Conservation (phyloP, 768 basidiomycete species). For the Mrakia frigida region DNA sequence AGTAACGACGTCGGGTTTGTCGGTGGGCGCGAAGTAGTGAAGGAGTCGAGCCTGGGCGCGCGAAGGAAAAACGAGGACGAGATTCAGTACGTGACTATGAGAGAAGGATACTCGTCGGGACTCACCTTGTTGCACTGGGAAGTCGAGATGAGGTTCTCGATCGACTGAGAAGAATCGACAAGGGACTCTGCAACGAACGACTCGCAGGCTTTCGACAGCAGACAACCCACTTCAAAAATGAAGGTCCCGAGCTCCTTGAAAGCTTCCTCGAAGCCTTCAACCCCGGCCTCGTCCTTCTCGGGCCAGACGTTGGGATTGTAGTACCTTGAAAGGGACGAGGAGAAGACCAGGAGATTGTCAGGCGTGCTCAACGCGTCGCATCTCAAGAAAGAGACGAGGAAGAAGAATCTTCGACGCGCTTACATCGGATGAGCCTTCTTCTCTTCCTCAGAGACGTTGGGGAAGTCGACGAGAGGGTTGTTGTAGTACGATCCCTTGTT, state of each 20-base stretch:
- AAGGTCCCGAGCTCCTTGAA: constrained; percentile 62
- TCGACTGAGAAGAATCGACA: constrained; percentile 60
- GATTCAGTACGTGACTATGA: neutral
- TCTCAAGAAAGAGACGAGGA: neutral
- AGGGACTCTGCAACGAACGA: constrained; percentile 63
- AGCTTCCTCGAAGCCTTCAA: constrained; percentile 75
- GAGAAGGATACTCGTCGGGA: too few species aligned
- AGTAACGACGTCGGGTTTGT: constrained; percentile 41
- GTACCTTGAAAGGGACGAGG: constrained; percentile 48
- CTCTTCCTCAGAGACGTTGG: constrained; percentile 58
- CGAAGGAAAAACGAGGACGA: neutral
- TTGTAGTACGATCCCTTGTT: constrained; percentile 95
- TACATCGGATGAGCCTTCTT: constrained; percentile 53
- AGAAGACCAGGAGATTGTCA: too few species aligned
- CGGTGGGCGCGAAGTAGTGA: constrained; percentile 83
- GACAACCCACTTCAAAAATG: constrained; percentile 73
- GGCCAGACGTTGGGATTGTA: constrained; percentile 67
- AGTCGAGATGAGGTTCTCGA: constrained; percentile 64
- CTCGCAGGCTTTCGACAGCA: constrained; percentile 82
- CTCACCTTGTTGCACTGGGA: constrained; percentile 70
- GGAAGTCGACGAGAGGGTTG: constrained; percentile 64
- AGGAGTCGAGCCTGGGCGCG: constrained; percentile 62
- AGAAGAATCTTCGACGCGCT: neutral
- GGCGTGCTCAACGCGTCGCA: neutral
- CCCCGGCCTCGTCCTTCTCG: constrained; percentile 51